These are phyloP conservation scores for Neurospora discreta DNA, from an alignment of 495 filamentous ascomycete genomes.

Conservation along the genomic window DNA sequence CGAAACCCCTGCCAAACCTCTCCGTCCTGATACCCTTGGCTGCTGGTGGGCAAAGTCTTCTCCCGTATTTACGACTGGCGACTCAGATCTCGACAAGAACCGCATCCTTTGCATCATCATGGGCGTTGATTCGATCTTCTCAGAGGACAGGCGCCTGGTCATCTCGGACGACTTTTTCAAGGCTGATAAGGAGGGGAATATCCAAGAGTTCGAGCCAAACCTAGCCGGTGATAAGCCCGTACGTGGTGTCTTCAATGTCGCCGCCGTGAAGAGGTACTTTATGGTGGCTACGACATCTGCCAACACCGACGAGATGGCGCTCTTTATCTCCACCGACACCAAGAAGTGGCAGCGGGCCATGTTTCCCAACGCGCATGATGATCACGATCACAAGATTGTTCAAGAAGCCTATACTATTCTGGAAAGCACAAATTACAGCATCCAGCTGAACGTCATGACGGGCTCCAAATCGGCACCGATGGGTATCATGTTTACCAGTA, in stretches of 20 bases:
- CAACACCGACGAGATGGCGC: conserved; percentile 76
- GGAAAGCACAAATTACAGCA: conserved; percentile 92
- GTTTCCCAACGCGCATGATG: conserved; percentile 43
- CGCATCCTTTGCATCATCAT: conserved; percentile 71
- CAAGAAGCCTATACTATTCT: conserved; percentile 87
- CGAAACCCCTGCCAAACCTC: conserved; percentile 43
- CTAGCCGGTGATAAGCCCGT: conserved; percentile 62
- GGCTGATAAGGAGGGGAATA: conserved; percentile 30
- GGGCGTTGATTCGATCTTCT: conserved; percentile 46
- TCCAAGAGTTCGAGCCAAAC: conserved; percentile 56
- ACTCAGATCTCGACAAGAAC: conserved; percentile 45
- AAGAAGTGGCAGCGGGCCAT: conserved; percentile 82
- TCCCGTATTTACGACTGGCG: conserved; percentile 56
- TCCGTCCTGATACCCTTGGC: conserved; percentile 52
- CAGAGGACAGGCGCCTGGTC: conserved; percentile 59
- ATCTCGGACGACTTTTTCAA: conserved; percentile 72
- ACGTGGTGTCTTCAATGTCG: conserved; percentile 63
- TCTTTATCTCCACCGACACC: conserved; percentile 72
- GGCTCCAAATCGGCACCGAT: conserved; percentile 50
- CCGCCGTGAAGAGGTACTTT: conserved; percentile 71
- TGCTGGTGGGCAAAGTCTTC: conserved; percentile 79
- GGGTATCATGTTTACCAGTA: conserved; percentile 83
- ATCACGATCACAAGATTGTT: conserved; percentile 57
- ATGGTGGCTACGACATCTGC: conserved; percentile 69
- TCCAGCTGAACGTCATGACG: conserved; percentile 87